These are phyloP conservation scores for Cladorrhinum sp. DNA, from an alignment of 2,329 filamentous ascomycete species.

Conservation along the genomic window DNA sequence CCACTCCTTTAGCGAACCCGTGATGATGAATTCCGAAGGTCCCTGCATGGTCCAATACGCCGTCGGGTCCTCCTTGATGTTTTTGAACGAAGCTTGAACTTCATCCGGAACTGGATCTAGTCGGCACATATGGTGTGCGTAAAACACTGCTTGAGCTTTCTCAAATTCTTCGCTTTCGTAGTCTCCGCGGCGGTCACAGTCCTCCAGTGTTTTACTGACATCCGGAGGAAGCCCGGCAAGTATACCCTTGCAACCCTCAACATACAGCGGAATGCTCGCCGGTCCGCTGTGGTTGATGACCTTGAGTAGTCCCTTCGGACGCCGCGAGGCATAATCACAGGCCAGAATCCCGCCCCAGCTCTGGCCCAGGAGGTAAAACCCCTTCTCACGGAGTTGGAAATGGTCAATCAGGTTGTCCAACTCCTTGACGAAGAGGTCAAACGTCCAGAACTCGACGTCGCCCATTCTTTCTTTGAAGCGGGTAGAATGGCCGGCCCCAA, in stretches of 20 bases:
- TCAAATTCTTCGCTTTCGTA: constrained; percentile 26
- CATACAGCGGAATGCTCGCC: constrained; percentile 27
- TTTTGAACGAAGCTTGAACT: constrained; percentile 19
- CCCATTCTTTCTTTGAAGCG: constrained; percentile 2
- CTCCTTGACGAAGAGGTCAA: constrained; percentile 8
- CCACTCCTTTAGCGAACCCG: constrained; percentile 27
- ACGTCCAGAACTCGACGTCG: constrained; percentile 8
- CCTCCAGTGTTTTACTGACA: constrained; percentile 19
- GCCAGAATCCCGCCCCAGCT: constrained; percentile 16
- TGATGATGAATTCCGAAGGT: constrained; percentile 28
- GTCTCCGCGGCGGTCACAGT: constrained; percentile 22
- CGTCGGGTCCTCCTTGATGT: constrained; percentile 25
- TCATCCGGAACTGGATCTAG: constrained; percentile 26
- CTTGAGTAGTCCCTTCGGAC: constrained; percentile 23
- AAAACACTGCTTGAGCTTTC: constrained; percentile 20
- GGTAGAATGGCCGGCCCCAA: constrained; percentile 7
- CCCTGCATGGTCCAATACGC: constrained; percentile 31
- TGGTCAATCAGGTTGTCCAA: constrained; percentile 10
- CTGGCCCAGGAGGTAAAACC: constrained; percentile 3
- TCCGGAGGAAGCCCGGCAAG: constrained; percentile 25
- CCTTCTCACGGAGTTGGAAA: background rate
- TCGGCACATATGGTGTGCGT: constrained; percentile 20
- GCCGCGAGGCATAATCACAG: constrained; percentile 17
- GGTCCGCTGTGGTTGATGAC: constrained; percentile 26
- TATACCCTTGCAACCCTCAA: constrained; percentile 18